A percentile compares a stretch with the other conserved stretches of the same genome.
phyloP scores from a whole-genome alignment of 768 basidiomycete species.

The Auriscalpium vulgare region DNA sequence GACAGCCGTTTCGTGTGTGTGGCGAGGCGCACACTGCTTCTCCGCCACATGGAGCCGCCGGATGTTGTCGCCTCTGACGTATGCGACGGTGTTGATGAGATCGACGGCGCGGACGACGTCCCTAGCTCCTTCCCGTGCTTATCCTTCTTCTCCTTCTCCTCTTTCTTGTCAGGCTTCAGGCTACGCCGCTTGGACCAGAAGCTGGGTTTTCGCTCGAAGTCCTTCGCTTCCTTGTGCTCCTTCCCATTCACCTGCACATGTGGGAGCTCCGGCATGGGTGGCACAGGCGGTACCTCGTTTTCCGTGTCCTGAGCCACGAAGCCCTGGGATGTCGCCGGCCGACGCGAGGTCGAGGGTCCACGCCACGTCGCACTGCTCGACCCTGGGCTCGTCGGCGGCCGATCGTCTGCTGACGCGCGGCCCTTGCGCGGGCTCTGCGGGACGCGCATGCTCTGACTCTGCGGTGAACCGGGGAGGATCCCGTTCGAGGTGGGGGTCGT shows the following conservation, averaged over 20 bases:
- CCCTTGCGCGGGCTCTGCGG: slow-evolving; percentile 13
- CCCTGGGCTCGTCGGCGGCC: background rate
- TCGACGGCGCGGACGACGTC: slow-evolving; percentile 2
- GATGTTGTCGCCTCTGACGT: slow-evolving; percentile 7
- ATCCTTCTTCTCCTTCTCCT: slow-evolving; percentile 12
- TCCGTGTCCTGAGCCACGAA: slow-evolving; percentile 16
- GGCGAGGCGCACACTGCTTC: slow-evolving; percentile 5
- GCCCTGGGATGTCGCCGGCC: slow-evolving; percentile 12
- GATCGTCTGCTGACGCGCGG: background rate
- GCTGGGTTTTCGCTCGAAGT: slow-evolving; percentile 35
- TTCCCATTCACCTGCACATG: slow-evolving; percentile 21
- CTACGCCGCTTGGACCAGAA: slow-evolving; percentile 53
- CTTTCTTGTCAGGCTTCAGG: slow-evolving; percentile 20
- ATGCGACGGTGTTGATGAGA: slow-evolving; percentile 9
- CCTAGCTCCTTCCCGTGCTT: background rate
- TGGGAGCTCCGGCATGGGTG: slow-evolving; percentile 23
- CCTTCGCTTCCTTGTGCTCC: slow-evolving; percentile 16
- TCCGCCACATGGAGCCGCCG: slow-evolving; percentile 9
- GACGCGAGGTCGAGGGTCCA: slow-evolving; percentile 1
- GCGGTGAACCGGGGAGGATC: slow-evolving; percentile 2
- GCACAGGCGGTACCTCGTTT: slow-evolving; percentile 15
- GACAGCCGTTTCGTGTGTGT: slow-evolving; percentile 5
- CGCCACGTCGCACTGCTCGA: slow-evolving; percentile 11
- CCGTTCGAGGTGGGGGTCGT: slow-evolving; percentile 3
- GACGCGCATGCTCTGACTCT: slow-evolving; percentile 10